Evolutionary conservation across 768 basidiomycete species (phyloP), one percentile per base, ranked within the genome.

Genomic region (Mycena kentingensis): DNA sequence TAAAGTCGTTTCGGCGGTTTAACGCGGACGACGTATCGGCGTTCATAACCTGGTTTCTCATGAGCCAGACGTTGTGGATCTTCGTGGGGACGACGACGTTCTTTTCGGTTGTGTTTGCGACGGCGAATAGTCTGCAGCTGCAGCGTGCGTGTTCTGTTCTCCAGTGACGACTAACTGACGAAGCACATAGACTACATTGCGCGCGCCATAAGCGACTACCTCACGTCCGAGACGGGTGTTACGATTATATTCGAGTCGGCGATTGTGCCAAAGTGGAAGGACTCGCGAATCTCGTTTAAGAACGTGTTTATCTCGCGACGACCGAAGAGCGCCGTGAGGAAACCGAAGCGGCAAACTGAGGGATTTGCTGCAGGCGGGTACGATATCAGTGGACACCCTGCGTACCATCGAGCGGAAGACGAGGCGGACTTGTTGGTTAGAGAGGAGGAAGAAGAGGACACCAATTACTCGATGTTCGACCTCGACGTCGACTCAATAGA

Each of bases 21-120:
- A 94, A 97, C 60, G 88, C 91, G 45, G 97, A 99, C 67, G 97
- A 99, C 67, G 90, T 96, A 49, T 95, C 93, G 35, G 96, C 95
- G 1, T 98, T 99, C 71, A 72, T 96, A 28, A 94, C 91, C 46
- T 95, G 93, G 90, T 93, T 97, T 60, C 73, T 99, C 45, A 86
- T 98, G 77, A 95, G 95, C 64, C 94, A 98, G 63, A 91, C 93
- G 2, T 71, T 96, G 3, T 98, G 97, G 96, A 89, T 99, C 55
- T 72, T 98, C 45, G 78, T 99, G 43, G 94, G 94, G 70, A 98
- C 93, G 87, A 98, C 97, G 2, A 96, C 93, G 0, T 98, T 98
- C 73, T 89, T 97, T 68, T 96, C 96, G 5, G 90, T 93, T 16
- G 71, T 98, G 24, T 94, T 98, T 63, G 86, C 91, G 0, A 88